Percentiles rank a stretch among this genome's conserved stretches.
Evolutionary conservation across 192 early-diverging fungal species (phyloP).

Genomic region (Helicostylum pulchrum): DNA sequence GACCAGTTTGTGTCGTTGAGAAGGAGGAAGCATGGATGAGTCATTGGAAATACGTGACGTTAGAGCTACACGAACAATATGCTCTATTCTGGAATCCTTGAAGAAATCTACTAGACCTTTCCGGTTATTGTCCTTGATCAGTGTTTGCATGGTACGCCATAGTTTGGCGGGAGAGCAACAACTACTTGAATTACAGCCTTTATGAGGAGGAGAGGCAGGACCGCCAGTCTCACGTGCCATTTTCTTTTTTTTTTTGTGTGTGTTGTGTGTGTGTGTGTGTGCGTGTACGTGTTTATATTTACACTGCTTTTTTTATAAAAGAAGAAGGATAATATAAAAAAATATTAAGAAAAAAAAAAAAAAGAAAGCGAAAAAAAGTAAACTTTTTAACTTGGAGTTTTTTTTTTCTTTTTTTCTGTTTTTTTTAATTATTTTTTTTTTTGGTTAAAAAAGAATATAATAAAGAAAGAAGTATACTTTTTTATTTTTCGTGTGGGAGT

Average conservation of each 20-base stretch:
- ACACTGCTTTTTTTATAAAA: too few species aligned
- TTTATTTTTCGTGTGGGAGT: too few species aligned
- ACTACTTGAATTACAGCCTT: constrained; percentile 14
- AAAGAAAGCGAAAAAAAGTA: background rate
- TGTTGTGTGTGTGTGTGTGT: background rate
- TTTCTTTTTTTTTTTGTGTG: background rate
- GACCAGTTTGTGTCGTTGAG: constrained; percentile 19
- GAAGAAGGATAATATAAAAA: background rate
- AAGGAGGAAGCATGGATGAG: constrained; percentile 16
- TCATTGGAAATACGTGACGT: constrained; percentile 21
- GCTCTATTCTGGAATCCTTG: constrained; percentile 5
- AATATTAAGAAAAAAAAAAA: background rate
- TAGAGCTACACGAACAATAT: constrained; percentile 21
- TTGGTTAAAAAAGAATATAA: background rate
- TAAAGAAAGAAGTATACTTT: background rate
- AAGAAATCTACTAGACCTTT: constrained; percentile 11
- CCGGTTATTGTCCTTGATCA: constrained; percentile 5
- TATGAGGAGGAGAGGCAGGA: background rate
- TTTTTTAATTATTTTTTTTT: too few species aligned
- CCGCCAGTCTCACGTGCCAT: background rate
- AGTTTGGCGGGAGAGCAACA: constrained; percentile 13
- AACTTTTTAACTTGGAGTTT: too few species aligned
- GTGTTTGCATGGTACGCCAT: constrained; percentile 27
- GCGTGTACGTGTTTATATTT: too few species aligned
- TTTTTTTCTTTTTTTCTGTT: background rate